Base-by-base conservation (phyloP, 2,329 filamentous ascomycete species). In the Colletotrichum gloeosporioides region DNA sequence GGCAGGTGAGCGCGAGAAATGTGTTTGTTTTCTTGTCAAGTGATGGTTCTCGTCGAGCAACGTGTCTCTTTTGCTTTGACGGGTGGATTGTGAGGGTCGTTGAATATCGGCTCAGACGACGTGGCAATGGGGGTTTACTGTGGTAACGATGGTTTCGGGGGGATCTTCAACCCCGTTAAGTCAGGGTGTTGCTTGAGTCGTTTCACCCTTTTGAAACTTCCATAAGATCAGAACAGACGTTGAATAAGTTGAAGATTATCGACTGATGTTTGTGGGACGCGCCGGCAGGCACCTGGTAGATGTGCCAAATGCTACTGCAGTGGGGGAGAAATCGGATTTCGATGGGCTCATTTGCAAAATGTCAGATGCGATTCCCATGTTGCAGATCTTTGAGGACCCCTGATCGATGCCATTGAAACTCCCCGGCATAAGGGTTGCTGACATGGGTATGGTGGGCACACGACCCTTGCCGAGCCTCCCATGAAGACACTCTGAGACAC, bases 401-500 rank as follows among this genome's bases (percentile, higher is more conserved):
- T 73, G 63, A 64, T 49, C 25, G 63, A 67, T 68, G 68, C 31
- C 31, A 53, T 67, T 71, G 62, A 68, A 57, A 75, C 69, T 67
- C 73, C 57, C 39, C 73, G 39, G 63, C 39, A 68, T 49, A 73
- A 73, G 73, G 63, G 69, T 68, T 34, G 27, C 32, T 63, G 8
- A 22, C 69, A 72, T 68, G 73, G 73, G 39, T 76, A 27, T 64
- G 25, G 55, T 59, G 39, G 73, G 25, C 63, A 31, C 73, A 73
- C 49, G 69, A 73, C 44, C 73, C 73, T 73, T 76, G 73, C 55
- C 39, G 55, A 55, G 64, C 53, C 27, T 31, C 63, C 73, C 31
- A 72, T 59, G 55, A 73, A 36, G n/a, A 63, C 69, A 63, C 44
- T 67, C 73, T 76, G 73, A 76, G 69, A 76, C 73, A 39, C 55